Evolutionary conservation across 2,329 filamentous ascomycete genomes (phyloP).

Genomic region (Fusarium sarcochroum): DNA sequence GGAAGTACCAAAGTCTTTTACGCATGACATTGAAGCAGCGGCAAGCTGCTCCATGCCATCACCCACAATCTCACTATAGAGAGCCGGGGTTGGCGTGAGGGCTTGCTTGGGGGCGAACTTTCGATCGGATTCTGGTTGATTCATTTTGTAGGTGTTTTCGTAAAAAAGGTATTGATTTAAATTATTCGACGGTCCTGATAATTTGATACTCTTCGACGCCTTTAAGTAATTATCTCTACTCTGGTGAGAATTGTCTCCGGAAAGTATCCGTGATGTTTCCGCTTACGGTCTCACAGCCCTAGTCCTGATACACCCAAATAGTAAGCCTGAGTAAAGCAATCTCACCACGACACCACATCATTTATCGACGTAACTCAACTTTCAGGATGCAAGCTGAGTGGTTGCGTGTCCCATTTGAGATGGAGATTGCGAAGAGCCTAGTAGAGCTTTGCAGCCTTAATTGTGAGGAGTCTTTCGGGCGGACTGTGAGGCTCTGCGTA

Average conservation of each 20-base stretch:
- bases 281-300: background rate
- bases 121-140: background rate
- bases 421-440: too few relatives aligned
- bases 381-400: too few relatives aligned
- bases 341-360: background rate
- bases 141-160: constrained; percentile 1
- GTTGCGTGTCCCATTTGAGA: too few relatives aligned
- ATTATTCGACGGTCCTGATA: too few relatives aligned
- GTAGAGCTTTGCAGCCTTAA: too few relatives aligned
- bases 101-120: constrained; percentile 10
- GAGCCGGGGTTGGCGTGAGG: constrained; percentile 12
- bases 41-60: constrained; percentile 20
- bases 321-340: background rate
- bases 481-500: too few relatives aligned
- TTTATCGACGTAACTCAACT: too few relatives aligned
- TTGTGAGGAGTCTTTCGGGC: too few relatives aligned
- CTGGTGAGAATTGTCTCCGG: too few relatives aligned
- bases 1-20: fast-evolving
- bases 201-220: too few relatives aligned
- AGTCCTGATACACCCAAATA: background rate
- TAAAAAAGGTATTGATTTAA: background rate
- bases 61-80: constrained; percentile 3
- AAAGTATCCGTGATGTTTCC: background rate
- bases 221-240: too few relatives aligned
- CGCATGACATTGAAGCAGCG: background rate